Evolutionary conservation across 768 basidiomycete genomes (phyloP), one percentile per base, ranked within the genome.

Genomic region (Phlebiopsis gigantea): DNA sequence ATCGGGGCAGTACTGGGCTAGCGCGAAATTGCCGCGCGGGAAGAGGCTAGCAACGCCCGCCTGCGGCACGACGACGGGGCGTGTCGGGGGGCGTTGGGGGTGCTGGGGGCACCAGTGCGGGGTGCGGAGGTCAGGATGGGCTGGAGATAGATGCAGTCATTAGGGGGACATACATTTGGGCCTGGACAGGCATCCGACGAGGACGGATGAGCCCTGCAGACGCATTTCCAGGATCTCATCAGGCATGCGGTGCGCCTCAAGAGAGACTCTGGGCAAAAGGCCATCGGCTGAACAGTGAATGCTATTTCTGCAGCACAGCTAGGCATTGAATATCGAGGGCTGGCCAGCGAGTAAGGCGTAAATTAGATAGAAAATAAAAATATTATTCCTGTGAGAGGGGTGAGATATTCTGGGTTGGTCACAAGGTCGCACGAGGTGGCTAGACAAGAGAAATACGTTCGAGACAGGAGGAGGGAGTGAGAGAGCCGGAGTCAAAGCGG

Each of bases 401-500:
- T 39, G 8, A n/a, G 2, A 9, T 39, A 47, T 47, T 47, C 14
- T 22, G 14, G 25, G 5, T 21, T 26, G 25, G 22, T 26, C 14
- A 5, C 21, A 26, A n/a, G 8, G 45, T 24, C 8, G 47, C 14
- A 26, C 10, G 28, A 29, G 4, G 28, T 17, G n/a, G 47, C n/a
- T 46, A 30, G 26, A 15, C 15, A 30, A 29, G 8, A 26, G 47
- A 17, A n/a, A 14, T 17, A 39, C 34, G 34, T 39, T 39, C 21
- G 31, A 41, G 31, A 14, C 15, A 41, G 31, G 31, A 34, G 50
- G 31, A 24, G 21, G 39, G 21, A 51, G 50, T 39, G 30, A 15
- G 24, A 50, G 48, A 51, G 30, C 50, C 50, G 50, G 50, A 21
- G 50, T 39, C 50, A 51, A 41, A 51, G 50, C 50, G 50, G 50